Evolutionary conservation across 1,284 basidiomycete species (phyloP).

Genomic region (Takashimella tepidaria): DNA sequence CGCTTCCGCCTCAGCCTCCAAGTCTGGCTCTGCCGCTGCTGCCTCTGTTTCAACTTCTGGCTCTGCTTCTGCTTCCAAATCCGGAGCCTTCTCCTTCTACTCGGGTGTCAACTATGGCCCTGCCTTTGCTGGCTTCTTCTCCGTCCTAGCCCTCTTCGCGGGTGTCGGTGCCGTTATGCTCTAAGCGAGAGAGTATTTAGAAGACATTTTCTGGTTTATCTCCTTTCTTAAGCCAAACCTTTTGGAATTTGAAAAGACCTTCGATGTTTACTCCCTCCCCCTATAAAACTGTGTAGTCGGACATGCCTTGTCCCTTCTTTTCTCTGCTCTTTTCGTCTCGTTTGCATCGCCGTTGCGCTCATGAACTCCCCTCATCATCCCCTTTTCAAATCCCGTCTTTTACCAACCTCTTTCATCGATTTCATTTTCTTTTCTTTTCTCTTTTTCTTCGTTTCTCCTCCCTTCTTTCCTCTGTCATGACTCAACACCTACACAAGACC

Average conservation of each 20-base stretch:
- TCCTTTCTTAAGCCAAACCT: no score
- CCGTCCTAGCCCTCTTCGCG: conserved; percentile 28
- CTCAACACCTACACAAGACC: neutral
- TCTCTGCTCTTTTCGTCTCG: neutral
- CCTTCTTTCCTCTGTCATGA: neutral
- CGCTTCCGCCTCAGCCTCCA: conserved; percentile 11
- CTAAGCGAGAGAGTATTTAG: conserved; percentile 17
- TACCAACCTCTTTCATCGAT: neutral
- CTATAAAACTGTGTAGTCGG: no score
- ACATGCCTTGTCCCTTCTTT: neutral
- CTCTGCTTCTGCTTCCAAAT: neutral
- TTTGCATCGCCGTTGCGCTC: neutral
- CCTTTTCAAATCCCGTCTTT: neutral
- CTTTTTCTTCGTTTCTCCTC: neutral
- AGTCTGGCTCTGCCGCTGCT: conserved; percentile 17
- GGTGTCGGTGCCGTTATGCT: conserved; percentile 38
- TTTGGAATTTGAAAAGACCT: no score
- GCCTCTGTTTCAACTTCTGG: neutral
- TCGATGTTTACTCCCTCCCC: no score
- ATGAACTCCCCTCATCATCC: neutral
- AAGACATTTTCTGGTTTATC: neutral
- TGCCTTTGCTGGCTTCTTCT: conserved; percentile 19
- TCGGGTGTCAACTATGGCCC: conserved; percentile 18
- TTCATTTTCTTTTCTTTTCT: neutral
- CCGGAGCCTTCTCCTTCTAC: conserved; percentile 13